phyloP scores from a whole-genome alignment of 257 asterid species.

The Ehretia macrophylla region DNA sequence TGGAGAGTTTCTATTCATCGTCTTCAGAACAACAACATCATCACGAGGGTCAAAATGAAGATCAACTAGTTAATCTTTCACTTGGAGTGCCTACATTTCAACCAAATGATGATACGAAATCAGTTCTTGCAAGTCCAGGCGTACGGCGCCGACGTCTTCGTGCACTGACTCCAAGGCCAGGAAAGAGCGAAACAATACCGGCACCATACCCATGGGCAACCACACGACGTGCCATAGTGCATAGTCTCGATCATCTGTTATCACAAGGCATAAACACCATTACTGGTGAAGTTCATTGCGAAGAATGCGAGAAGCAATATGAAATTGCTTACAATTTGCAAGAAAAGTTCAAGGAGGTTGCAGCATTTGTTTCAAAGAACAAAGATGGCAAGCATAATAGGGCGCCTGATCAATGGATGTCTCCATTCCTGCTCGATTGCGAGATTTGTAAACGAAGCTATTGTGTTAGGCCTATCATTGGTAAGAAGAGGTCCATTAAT shows the following conservation, averaged over 20 bases:
- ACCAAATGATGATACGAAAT: too few relatives aligned
- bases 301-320: constrained; percentile 8
- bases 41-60: too few relatives aligned
- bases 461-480: constrained; percentile 17
- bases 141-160: neutral
- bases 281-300: constrained; percentile 18
- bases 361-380: neutral
- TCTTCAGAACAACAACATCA: too few relatives aligned
- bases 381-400: constrained; percentile 13
- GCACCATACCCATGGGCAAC: constrained; percentile 21
- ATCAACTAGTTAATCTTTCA: too few relatives aligned
- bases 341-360: constrained; percentile 10
- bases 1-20: too few relatives aligned
- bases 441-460: constrained; percentile 14
- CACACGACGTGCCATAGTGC: constrained; percentile 8
- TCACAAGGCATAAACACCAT: constrained; percentile 2
- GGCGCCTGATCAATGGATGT: constrained; percentile 17
- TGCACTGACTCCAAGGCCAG: neutral
- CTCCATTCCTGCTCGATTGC: constrained; percentile 12
- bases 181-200: constrained; percentile 6
- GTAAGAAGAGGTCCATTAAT: constrained; percentile 7
- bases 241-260: constrained; percentile 2
- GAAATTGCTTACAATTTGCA: constrained; percentile 3
- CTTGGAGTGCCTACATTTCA: too few relatives aligned
- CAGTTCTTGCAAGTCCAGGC: too few relatives aligned